Base-by-base conservation (phyloP, 148 eudicot genomes). In the Rhododendron griersonianum region DNA sequence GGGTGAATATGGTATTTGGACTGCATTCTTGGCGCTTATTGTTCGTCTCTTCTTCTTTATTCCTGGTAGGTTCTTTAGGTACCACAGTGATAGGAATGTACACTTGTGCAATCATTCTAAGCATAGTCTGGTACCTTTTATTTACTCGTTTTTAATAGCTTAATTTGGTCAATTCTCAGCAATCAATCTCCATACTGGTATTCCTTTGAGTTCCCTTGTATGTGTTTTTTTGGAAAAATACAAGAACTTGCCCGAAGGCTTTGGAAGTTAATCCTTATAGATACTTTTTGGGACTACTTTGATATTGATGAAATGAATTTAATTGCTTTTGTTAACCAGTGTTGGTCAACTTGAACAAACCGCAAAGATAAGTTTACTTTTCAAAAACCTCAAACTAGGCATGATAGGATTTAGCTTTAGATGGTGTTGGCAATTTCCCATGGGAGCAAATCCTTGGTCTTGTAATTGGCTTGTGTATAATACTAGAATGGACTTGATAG, bases 1-100 rank as follows among this genome's bases (percentile, higher is more conserved):
- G 94, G 99, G 99, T 84, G 98, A 95, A 73, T 96, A 95, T 90
- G 99, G 99, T 81, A 89, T 92, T 87, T 96, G 99, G 99, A 83
- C 92, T 82, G 98, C 98, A 83, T 92, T 91, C 85, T 88, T 96
- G 81, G 95, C 95, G 15, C 96, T 95, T 88, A 92, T 96, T 55
- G 92, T 92, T 81, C 97, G 98, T 84, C 94, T 96, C 80, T 95
- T 94, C 91, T 96, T 92, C 93, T 92, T 76, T 86, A 90, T 96
- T 83, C 99, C 99, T 87, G 99, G 98, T 96, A 88, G 25, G 86
- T 87, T 83, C 71, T 78, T 7, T 86, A 82, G 39, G 48, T 80
- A 28, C 73, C 69, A 19, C 15, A 48, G n/a, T 48, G 75, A 67
- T 50, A 11, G 37, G 37, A 75, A 5, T 84, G 21, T 51, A 53